Base-by-base conservation (phyloP, 2,329 filamentous ascomycete species). In the Fusarium keratoplasticum region DNA sequence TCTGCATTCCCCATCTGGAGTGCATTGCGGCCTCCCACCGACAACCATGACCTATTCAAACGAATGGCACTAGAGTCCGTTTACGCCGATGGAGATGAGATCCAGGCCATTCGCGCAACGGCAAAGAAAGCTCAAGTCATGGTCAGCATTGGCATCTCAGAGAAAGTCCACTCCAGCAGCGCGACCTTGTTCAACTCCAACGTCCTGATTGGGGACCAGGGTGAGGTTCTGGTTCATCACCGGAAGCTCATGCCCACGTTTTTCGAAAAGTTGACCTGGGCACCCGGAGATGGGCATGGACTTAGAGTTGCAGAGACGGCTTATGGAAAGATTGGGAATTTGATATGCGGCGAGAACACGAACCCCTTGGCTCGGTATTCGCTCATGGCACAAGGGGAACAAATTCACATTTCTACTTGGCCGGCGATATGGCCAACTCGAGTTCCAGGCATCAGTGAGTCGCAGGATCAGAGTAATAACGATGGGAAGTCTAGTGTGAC, bases 331-430 rank as follows among this genome's bases (percentile, higher is more conserved):
- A 83, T 89, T 11, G 87, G 87, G 1, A 81, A 78, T 5, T 75
- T 89, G 11, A 89, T 90, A 18, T 90, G 88, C 70, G 88, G 88
- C 2, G 88, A 90, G 77, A 90, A 90, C 58, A 89, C 87, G 1
- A 90, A 90, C 68, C 88, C 88, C 0, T 76, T 90, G 1, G 88
- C 88, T 1, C 78, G 87, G 16, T 90, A 87, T 71, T 72, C 83
- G 0, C 76, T 90, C 2, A 89, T 89, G 81, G 85, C 87, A 0
- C 87, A 89, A 69, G 86, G 86, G 2, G 87, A 90, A 73, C 86
- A 89, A 67, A 76, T 90, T 14, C 88, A 90, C 75, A 85, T 90
- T 22, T 87, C 86, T 1, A 86, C 84, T 0, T 90, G 88, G 88
- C 89, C 88, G 4, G 83, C 87, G 0, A 82, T 88, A 2, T 89